Conservation (phyloP, 1,139 yeast genomes). For the Yamadazyma pseudoaaseri region DNA sequence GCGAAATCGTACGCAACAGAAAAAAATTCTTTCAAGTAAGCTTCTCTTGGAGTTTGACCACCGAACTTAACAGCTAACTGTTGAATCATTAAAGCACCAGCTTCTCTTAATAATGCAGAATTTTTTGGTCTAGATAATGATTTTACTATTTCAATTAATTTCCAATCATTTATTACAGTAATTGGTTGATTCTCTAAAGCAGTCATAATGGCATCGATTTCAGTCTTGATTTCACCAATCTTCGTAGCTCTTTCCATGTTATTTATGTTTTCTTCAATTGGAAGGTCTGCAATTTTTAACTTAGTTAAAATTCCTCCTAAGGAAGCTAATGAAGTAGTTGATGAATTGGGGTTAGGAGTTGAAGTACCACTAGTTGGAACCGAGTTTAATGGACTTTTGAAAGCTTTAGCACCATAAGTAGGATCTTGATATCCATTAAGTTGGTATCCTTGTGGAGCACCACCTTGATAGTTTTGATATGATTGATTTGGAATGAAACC, state of each 20-base stretch:
- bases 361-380: constrained; percentile 45
- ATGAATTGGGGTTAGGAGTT: constrained; percentile 37
- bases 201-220: constrained; percentile 54
- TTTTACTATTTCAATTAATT: constrained; percentile 57
- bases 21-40: constrained; percentile 61
- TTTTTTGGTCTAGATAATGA: constrained; percentile 74
- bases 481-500: constrained; percentile 13
- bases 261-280: constrained; percentile 60
- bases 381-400: constrained; percentile 18
- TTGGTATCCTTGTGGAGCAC: constrained; percentile 3
- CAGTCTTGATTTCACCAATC: constrained; percentile 64
- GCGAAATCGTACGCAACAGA: constrained; percentile 59
- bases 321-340: constrained; percentile 71
- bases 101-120: constrained; percentile 71
- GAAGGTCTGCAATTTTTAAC: constrained; percentile 56
- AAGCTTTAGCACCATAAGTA: not conserved
- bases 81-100: constrained; percentile 66
- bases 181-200: constrained; percentile 47
- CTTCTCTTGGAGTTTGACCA: constrained; percentile 72
- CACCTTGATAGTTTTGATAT: constrained; percentile 8
- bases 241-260: constrained; percentile 57
- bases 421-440: constrained; percentile 9
- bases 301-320: constrained; percentile 69
- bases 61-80: constrained; percentile 66
- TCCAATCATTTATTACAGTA: constrained; percentile 60